Evolutionary conservation across 2,329 filamentous ascomycete species (phyloP).

Genomic region (Cucurbitaria berberidis): DNA sequence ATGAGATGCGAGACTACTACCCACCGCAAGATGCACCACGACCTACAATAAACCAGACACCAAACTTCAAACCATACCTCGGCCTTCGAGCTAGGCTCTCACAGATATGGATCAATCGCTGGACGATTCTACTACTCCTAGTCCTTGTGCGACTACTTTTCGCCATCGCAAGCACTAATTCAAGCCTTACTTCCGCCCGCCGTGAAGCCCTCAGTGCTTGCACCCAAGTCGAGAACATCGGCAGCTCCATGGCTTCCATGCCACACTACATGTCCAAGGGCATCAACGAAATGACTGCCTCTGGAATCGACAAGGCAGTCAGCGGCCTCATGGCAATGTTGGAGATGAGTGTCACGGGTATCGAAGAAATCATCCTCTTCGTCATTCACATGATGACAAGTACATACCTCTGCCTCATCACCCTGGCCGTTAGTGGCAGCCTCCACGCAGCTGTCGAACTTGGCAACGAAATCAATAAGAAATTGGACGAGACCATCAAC

Average conservation of each 20-base stretch:
- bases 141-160: conserved; percentile 83
- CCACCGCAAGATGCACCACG: conserved; percentile 61
- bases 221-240: conserved; percentile 88
- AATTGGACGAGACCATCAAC: conserved; percentile 68
- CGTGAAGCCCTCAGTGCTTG: conserved; percentile 85
- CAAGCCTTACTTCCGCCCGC: conserved; percentile 77
- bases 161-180: conserved; percentile 73
- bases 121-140: conserved; percentile 88
- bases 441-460: conserved; percentile 72
- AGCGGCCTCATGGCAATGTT: conserved; percentile 80
- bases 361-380: conserved; percentile 89
- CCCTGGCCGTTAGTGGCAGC: conserved; percentile 79
- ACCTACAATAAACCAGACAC: conserved; percentile 66
- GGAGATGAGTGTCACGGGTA: conserved; percentile 76
- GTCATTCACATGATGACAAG: conserved; percentile 89
- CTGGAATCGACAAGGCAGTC: conserved; percentile 80
- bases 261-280: conserved; percentile 91
- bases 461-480: conserved; percentile 65
- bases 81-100: conserved; percentile 87
- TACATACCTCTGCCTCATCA: conserved; percentile 89
- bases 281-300: conserved; percentile 83
- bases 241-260: conserved; percentile 97
- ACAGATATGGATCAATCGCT: conserved; percentile 96
- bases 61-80: conserved; percentile 85
- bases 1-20: conserved; percentile 68